Percentiles rank a stretch among this genome's conserved stretches.
Conservation (phyloP, 108 stramenopile species). For the Epipyxis sp. region DNA sequence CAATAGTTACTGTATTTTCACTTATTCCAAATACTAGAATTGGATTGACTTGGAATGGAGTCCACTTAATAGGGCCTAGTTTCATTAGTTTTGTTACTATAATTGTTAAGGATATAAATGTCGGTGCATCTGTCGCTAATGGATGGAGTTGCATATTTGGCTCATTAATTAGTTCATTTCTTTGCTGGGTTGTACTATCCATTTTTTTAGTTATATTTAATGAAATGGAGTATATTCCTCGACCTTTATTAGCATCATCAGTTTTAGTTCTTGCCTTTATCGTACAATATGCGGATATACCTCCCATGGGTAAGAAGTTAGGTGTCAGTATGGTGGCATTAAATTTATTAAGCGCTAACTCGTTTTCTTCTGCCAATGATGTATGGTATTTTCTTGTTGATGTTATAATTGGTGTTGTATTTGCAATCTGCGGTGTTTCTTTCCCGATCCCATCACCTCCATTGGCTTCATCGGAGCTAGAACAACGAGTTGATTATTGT, state of each 20-base stretch:
- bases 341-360: neutral
- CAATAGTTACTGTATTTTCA: neutral
- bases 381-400: neutral
- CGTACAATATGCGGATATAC: conserved; percentile 6
- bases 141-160: neutral
- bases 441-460: neutral
- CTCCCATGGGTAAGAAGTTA: conserved; percentile 14
- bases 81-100: neutral
- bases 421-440: neutral
- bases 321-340: neutral
- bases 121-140: neutral
- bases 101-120: neutral
- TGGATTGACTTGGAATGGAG: no score
- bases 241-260: neutral
- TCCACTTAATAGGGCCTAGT: neutral
- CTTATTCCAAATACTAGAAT: neutral
- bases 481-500: neutral
- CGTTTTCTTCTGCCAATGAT: neutral
- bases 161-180: neutral
- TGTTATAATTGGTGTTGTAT: neutral
- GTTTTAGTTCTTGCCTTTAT: neutral
- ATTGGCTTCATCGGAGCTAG: neutral
- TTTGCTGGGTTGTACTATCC: neutral
- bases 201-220: neutral
- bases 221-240: neutral